A percentile compares a stretch with the other conserved stretches of the same genome.
Conservation (phyloP, 768 basidiomycete species). For the Mycena venus region DNA sequence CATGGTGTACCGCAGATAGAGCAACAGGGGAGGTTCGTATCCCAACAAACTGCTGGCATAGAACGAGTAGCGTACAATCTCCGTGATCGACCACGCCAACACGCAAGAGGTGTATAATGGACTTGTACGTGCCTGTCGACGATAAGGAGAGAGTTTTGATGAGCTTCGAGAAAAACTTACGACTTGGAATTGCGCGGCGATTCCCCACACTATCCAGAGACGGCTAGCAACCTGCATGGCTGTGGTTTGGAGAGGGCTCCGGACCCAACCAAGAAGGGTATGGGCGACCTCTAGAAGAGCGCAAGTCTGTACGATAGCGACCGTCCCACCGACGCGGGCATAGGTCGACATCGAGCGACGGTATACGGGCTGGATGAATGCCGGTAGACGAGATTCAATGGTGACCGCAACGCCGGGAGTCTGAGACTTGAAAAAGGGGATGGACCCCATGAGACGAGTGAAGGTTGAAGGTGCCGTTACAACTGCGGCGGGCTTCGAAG, state of each 20-base stretch:
- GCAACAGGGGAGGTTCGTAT: conserved; percentile 62
- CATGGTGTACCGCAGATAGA: conserved; percentile 89
- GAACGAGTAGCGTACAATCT: conserved; percentile 92
- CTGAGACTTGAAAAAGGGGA: conserved; percentile 51
- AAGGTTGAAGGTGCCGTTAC: conserved; percentile 54
- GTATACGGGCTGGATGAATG: conserved; percentile 58
- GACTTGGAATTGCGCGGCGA: conserved; percentile 72
- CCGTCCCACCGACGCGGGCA: conserved; percentile 69
- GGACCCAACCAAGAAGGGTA: conserved; percentile 82
- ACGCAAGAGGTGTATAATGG: conserved; percentile 94
- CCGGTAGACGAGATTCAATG: conserved; percentile 55
- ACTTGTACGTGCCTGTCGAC: conserved; percentile 69
- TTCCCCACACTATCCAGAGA: conserved; percentile 88
- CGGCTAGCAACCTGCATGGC: conserved; percentile 84
- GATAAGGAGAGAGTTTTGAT: background rate
- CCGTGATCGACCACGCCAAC: conserved; percentile 91
- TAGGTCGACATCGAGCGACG: conserved; percentile 70
- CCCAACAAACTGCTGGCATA: conserved; percentile 81
- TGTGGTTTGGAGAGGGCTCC: conserved; percentile 82
- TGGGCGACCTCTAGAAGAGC: conserved; percentile 91
- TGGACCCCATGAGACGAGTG: conserved; percentile 48
- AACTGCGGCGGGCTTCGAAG: conserved; percentile 41
- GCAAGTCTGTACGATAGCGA: conserved; percentile 84
- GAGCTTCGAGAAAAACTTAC: conserved; percentile 55
- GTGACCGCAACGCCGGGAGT: conserved; percentile 37